A percentile compares a stretch with the other conserved stretches of the same genome.
Conservation (phyloP, 2,329 filamentous ascomycete genomes). For the Sporothrix humicola region DNA sequence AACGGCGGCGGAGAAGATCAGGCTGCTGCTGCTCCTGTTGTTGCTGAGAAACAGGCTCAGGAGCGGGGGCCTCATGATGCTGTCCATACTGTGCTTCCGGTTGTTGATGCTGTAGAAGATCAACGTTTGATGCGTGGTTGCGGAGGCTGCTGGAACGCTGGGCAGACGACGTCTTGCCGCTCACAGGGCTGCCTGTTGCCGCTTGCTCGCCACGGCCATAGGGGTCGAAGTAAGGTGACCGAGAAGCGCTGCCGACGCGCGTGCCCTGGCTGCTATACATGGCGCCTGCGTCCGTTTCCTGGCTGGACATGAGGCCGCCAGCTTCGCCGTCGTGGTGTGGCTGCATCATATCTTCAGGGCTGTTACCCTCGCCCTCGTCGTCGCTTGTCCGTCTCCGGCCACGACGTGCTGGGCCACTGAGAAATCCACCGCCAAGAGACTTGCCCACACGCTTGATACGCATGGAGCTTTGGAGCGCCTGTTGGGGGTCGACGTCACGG, state of each 20-base stretch:
- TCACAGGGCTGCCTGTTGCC: slow-evolving; percentile 64
- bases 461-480: slow-evolving; percentile 73
- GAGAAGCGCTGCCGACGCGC: slow-evolving; percentile 45
- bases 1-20: slow-evolving; percentile 11
- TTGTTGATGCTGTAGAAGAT: slow-evolving; percentile 6
- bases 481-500: slow-evolving; percentile 56
- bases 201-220: slow-evolving; percentile 54
- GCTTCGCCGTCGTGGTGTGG: slow-evolving; percentile 48
- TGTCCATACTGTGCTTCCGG: neutral
- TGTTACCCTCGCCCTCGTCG: slow-evolving; percentile 59
- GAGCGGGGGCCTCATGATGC: neutral
- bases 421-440: slow-evolving; percentile 72
- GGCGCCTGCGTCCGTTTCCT: slow-evolving; percentile 48
- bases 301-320: slow-evolving; percentile 50
- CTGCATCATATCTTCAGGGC: slow-evolving; percentile 38
- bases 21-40: neutral
- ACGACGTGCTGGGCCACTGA: slow-evolving; percentile 79
- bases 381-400: slow-evolving; percentile 71
- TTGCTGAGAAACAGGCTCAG: neutral
- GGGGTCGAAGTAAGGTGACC: slow-evolving; percentile 53
- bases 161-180: slow-evolving; percentile 51
- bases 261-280: slow-evolving; percentile 46
- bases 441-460: slow-evolving; percentile 78
- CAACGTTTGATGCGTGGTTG: slow-evolving; percentile 45
- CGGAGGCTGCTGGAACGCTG: slow-evolving; percentile 37